Evolutionary conservation across 139 green algal species (phyloP), one percentile per base, ranked within the genome.

Genomic region (Chlamydomonas sp.): DNA sequence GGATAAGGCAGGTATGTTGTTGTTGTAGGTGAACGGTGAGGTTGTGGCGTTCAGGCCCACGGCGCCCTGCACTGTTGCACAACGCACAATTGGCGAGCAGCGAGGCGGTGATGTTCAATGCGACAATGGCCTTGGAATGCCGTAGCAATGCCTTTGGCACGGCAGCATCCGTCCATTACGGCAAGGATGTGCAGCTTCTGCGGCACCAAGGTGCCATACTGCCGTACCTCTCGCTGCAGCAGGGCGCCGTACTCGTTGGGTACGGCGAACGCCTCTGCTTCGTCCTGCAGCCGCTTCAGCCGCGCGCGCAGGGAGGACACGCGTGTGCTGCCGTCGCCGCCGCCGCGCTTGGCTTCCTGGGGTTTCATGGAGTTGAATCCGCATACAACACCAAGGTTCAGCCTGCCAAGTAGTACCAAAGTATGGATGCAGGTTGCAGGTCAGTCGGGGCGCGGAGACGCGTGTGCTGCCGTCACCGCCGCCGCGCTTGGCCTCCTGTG

Each of bases 41-140:
- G 96, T 99, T 62, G 91, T 89, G 4, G 96, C 96, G 77, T 99
- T 99, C n/a, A 99, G 90, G 8, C 96, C 96, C 6, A 97, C 93
- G 7, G 86, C 96, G 17, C 96, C 96, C 69, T 93, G 60, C 63
- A n/a, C n/a, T n/a, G n/a, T n/a, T n/a, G n/a, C n/a, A n/a, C n/a
- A n/a, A n/a, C n/a, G n/a, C n/a, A n/a, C n/a, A n/a, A n/a, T n/a
- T n/a, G n/a, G n/a, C n/a, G n/a, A n/a, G n/a, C n/a, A n/a, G n/a
- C n/a, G n/a, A n/a, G n/a, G n/a, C n/a, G n/a, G n/a, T n/a, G n/a
- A n/a, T n/a, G n/a, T n/a, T n/a, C n/a, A n/a, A n/a, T n/a, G n/a
- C n/a, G n/a, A n/a, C n/a, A n/a, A n/a, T n/a, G n/a, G n/a, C n/a
- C n/a, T n/a, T n/a, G n/a, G n/a, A n/a, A n/a, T n/a, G n/a, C n/a